Evolutionary conservation across 768 basidiomycete species (phyloP).

Genomic region (Coprinopsis sp.): DNA sequence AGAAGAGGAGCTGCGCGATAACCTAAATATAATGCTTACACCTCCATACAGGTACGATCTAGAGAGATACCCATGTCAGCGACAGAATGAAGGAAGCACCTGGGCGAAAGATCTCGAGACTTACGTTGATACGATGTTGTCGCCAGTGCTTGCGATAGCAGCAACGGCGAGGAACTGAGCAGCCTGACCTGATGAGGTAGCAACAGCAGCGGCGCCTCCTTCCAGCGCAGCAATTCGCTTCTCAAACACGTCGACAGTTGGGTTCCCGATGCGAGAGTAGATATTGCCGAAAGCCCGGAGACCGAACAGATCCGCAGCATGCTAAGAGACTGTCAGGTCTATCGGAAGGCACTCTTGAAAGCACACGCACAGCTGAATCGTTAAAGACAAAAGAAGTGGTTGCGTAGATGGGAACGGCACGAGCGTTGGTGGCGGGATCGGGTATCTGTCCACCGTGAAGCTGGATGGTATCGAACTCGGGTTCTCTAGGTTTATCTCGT

Average conservation of each 20-base stretch:
- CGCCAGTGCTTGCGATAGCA: constrained; percentile 57
- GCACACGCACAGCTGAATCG: constrained; percentile 49
- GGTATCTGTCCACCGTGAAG: constrained; percentile 70
- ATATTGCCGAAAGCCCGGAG: constrained; percentile 55
- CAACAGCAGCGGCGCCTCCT: constrained; percentile 72
- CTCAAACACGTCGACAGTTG: constrained; percentile 73
- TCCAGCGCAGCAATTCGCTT: constrained; percentile 77
- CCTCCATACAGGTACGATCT: constrained; percentile 68
- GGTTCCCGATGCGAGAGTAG: constrained; percentile 67
- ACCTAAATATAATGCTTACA: constrained; percentile 29
- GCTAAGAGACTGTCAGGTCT: too few relatives aligned
- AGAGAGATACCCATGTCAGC: constrained; percentile 3
- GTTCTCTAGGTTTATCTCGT: constrained; percentile 31
- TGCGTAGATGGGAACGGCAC: constrained; percentile 76
- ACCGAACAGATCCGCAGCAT: constrained; percentile 69
- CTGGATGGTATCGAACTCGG: constrained; percentile 78
- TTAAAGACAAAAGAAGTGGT: constrained; percentile 72
- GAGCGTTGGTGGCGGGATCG: constrained; percentile 63
- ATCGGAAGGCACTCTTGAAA: too few relatives aligned
- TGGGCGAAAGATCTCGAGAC: constrained; percentile 15
- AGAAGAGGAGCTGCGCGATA: too few relatives aligned
- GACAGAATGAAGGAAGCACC: not conserved
- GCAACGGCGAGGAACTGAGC: constrained; percentile 73
- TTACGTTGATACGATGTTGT: constrained; percentile 75
- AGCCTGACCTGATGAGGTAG: constrained; percentile 68